Evolutionary conservation across 108 stramenopile genomes (phyloP), one percentile per base, ranked within the genome.

Genomic region (Cyclotella baltica): DNA sequence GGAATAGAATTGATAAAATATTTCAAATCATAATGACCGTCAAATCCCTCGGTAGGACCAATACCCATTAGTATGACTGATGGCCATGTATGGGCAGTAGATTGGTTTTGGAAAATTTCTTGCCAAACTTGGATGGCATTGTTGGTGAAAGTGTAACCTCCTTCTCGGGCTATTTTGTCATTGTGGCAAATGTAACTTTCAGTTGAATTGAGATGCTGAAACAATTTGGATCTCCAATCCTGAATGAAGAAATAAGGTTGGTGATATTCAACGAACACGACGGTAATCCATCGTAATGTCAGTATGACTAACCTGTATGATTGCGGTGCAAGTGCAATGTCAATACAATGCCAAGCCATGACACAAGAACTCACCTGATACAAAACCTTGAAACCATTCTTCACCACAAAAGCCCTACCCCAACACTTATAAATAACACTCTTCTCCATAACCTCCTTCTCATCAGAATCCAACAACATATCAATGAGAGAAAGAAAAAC

Each of bases 81-180:
- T 25, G 80, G 80, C 80, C 80, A 81, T n/a, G n/a, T n/a, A n/a
- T n/a, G n/a, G n/a, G n/a, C n/a, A n/a, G 66, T 38, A 22, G 48
- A 56, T 0, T 70, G 47, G 18, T 78, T 37, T 18, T 59, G 73
- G 59, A 81, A 81, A 10, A 81, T 51, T 40, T 81, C 80, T 18
- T 81, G 68, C 67, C 67, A 81, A 47, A 81, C 62, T 50, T 56
- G 33, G 31, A 59, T 48, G 8, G 64, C 80, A 66, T 81, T 81
- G 5, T 59, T 34, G 22, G 67, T 63, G 31, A 70, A 74, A 0
- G 34, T 16, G 16, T 33, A 40, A 0, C 67, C 69, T 15, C 57
- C 35, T 4, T 50, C 47, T 50, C 47, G 30, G 5, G 30, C 57
- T 30, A 80, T 31, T 31, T 67, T 66, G 43, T 80, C 79, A 46